Conservation (phyloP, 805 yeast genomes). For the Cyberlindnera japonica region DNA sequence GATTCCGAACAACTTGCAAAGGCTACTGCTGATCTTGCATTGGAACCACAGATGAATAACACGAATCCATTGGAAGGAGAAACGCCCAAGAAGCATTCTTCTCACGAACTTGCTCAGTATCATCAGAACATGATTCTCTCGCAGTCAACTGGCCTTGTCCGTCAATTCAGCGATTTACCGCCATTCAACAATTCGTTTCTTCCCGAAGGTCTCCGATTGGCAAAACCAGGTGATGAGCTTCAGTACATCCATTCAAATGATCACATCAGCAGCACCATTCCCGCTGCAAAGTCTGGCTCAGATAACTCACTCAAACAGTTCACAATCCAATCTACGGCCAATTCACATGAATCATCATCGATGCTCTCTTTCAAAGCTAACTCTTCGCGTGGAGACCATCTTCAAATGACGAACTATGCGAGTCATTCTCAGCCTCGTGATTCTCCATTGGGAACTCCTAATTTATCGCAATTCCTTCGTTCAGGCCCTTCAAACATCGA, state of each 20-base stretch:
- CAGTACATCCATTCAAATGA: slow-evolving; percentile 30
- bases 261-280: slow-evolving; percentile 19
- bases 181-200: slow-evolving; percentile 27
- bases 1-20: slow-evolving; percentile 11
- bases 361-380: slow-evolving; percentile 24
- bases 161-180: slow-evolving; percentile 33
- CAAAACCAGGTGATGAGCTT: slow-evolving; percentile 7
- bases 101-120: slow-evolving; percentile 28
- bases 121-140: slow-evolving; percentile 44
- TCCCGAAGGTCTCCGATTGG: slow-evolving; percentile 14
- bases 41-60: not conserved
- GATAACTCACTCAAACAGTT: slow-evolving; percentile 26
- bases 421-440: slow-evolving; percentile 21
- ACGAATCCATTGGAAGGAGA: not conserved
- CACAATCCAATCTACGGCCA: slow-evolving; percentile 17
- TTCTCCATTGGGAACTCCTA: slow-evolving; percentile 26
- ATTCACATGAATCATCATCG: slow-evolving; percentile 22
- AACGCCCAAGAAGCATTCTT: slow-evolving; percentile 5
- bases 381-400: slow-evolving; percentile 8
- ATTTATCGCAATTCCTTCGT: slow-evolving; percentile 41
- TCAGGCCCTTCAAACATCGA: slow-evolving; percentile 39
- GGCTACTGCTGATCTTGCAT: not conserved
- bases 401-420: slow-evolving; percentile 11
- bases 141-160: slow-evolving; percentile 50
- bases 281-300: slow-evolving; percentile 14